Evolutionary conservation across 495 filamentous ascomycete genomes (phyloP).

Genomic region (Neurospora sublineolata): DNA sequence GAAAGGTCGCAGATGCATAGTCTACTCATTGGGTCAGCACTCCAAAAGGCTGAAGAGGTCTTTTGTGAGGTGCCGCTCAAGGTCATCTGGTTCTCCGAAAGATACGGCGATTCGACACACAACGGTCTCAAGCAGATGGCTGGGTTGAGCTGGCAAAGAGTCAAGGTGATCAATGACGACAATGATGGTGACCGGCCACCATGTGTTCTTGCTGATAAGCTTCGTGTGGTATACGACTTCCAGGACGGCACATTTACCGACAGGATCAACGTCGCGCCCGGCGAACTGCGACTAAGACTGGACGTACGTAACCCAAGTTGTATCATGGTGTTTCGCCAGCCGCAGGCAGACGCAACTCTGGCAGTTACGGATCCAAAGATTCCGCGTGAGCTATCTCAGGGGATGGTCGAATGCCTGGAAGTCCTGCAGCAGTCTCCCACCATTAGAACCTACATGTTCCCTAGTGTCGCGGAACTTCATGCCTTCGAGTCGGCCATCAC

Average conservation of each 20-base stretch:
- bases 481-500: conserved; percentile 65
- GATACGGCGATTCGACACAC: conserved; percentile 27
- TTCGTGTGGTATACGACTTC: conserved; percentile 56
- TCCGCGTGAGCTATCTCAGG: conserved; percentile 41
- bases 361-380: conserved; percentile 54
- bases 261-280: conserved; percentile 63
- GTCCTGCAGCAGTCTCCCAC: conserved; percentile 26
- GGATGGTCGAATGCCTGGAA: conserved; percentile 43
- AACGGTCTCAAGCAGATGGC: conserved; percentile 34
- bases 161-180: conserved; percentile 46
- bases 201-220: conserved; percentile 56
- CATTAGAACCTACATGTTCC: conserved; percentile 44
- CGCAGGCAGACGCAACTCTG: conserved; percentile 57
- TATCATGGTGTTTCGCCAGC: conserved; percentile 51
- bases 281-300: conserved; percentile 54
- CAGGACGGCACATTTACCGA: conserved; percentile 62
- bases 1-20: conserved; percentile 57
- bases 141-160: conserved; percentile 34
- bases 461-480: conserved; percentile 51
- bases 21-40: conserved; percentile 53
- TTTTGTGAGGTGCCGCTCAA: conserved; percentile 50
- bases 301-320: conserved; percentile 48
- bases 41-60: conserved; percentile 48
- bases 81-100: conserved; percentile 51
- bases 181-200: conserved; percentile 32